Percentiles rank a stretch among this genome's conserved stretches.
phyloP scores from a whole-genome alignment of 371 early-diverging fungal genomes.

The Blastocladiella emersonii region DNA sequence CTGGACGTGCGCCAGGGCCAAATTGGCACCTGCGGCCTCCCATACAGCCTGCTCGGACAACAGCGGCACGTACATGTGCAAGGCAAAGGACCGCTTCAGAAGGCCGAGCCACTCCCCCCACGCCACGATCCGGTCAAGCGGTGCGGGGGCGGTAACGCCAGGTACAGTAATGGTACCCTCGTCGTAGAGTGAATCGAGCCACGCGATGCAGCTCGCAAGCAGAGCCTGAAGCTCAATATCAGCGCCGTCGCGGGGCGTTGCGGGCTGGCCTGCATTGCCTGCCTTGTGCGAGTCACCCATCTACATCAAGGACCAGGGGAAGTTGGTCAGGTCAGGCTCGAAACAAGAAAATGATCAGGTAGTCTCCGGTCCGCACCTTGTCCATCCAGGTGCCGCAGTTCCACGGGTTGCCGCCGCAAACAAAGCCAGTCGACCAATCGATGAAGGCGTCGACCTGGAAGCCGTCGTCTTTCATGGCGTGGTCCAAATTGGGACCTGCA shows the following conservation, averaged over 20 bases:
- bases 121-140: not conserved
- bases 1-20: slow-evolving; percentile 54
- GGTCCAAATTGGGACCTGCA: slow-evolving; percentile 76
- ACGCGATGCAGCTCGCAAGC: slow-evolving; percentile 64
- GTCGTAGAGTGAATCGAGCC: slow-evolving; percentile 45
- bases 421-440: slow-evolving; percentile 46
- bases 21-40: slow-evolving; percentile 1
- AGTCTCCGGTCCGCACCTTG: no score
- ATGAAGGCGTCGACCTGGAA: slow-evolving; percentile 65
- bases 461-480: slow-evolving; percentile 78
- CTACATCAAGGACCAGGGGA: slow-evolving; percentile 3
- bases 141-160: slow-evolving; percentile 22
- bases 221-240: slow-evolving; percentile 84
- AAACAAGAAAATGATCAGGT: not conserved
- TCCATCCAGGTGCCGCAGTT: slow-evolving; percentile 99
- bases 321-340: not conserved
- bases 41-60: not conserved
- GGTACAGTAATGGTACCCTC: slow-evolving; percentile 27
- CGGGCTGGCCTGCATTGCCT: slow-evolving; percentile 75
- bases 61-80: not conserved
- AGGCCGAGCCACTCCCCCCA: not conserved
- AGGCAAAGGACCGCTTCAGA: not conserved
- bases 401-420: slow-evolving; percentile 74
- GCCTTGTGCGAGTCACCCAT: slow-evolving; percentile 93
- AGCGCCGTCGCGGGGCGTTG: slow-evolving; percentile 89